phyloP scores from a whole-genome alignment of 1,139 yeast genomes.

The Candida frijolesensis region DNA sequence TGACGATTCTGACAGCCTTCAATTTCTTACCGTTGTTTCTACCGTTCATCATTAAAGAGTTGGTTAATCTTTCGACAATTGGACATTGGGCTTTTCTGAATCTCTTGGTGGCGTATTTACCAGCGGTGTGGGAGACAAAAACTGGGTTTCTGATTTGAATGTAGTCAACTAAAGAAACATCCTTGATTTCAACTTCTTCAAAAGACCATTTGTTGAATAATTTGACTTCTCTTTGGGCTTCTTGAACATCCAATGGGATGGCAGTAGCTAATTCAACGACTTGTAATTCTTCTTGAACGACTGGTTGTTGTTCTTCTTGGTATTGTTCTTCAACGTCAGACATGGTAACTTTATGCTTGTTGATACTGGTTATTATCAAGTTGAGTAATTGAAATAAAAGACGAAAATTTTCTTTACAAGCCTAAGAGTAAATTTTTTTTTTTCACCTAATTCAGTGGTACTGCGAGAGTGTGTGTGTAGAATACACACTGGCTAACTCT shows the following conservation, averaged over 20 bases:
- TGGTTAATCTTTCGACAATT: conserved; percentile 98
- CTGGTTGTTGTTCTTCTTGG: conserved; percentile 46
- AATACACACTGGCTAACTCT: not conserved
- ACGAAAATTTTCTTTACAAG: conserved; percentile 1
- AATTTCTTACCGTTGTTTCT: conserved; percentile 99
- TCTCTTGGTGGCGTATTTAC: conserved; percentile 99
- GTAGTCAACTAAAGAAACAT: conserved; percentile 97
- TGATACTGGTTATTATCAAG: conserved; percentile 5
- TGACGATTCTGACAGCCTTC: conserved; percentile 99
- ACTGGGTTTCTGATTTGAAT: conserved; percentile 97
- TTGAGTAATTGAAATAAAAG: conserved; percentile 1
- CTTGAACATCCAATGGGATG: conserved; percentile 96
- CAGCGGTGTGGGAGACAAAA: conserved; percentile 98
- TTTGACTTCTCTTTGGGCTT: conserved; percentile 94
- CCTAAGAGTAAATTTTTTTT: conserved; percentile 5
- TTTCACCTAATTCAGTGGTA: conserved; percentile 4
- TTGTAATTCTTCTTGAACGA: conserved; percentile 74
- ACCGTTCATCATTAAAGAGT: conserved; percentile 99
- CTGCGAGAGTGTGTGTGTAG: not conserved
- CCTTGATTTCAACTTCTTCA: conserved; percentile 97
- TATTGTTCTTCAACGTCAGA: conserved; percentile 56
- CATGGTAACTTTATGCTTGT: conserved; percentile 28
- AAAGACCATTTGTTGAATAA: conserved; percentile 99
- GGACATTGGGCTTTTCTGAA: conserved; percentile 99
- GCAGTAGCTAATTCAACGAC: conserved; percentile 88